Percentiles rank a stretch among this genome's conserved stretches.
Conservation (phyloP, 305 asterid species). For the Fraxinus dipetala region DNA sequence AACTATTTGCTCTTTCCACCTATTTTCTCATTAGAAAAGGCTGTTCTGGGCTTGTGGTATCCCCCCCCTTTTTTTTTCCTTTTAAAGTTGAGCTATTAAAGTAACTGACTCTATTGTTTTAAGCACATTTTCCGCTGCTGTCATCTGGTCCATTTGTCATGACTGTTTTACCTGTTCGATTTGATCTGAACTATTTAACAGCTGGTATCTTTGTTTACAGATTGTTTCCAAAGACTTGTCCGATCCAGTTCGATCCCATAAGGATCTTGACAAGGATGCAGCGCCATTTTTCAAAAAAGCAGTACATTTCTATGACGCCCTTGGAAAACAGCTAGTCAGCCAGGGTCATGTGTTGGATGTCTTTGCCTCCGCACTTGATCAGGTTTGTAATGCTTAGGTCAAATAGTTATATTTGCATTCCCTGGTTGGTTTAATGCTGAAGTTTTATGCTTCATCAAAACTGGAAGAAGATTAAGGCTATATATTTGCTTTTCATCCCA, state of each 20-base stretch:
- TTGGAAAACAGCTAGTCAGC: constrained; percentile 75
- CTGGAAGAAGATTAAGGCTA: not conserved
- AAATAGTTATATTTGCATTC: not conserved
- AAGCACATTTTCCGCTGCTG: not conserved
- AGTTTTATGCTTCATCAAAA: not conserved
- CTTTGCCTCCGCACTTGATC: constrained; percentile 98
- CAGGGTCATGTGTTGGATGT: constrained; percentile 93
- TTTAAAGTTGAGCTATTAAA: not conserved
- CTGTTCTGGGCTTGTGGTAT: not conserved
- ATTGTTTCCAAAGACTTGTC: constrained; percentile 92
- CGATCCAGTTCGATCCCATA: constrained; percentile 96
- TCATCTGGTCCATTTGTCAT: not conserved
- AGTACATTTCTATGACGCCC: constrained; percentile 68
- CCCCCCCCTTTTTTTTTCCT: not conserved
- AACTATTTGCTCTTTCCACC: not conserved
- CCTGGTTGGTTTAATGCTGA: not conserved
- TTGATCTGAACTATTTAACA: constrained; percentile 13
- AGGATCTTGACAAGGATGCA: constrained; percentile 96
- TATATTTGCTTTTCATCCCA: not conserved
- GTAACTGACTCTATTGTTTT: not conserved
- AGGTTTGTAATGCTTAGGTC: constrained; percentile 49
- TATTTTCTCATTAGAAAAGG: not conserved
- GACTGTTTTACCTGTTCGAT: constrained; percentile 8
- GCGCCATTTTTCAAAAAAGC: constrained; percentile 84
- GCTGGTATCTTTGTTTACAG: constrained; percentile 40